Base-by-base conservation (phyloP, 1,139 yeast genomes). In the Sporopachydermia cereana region DNA sequence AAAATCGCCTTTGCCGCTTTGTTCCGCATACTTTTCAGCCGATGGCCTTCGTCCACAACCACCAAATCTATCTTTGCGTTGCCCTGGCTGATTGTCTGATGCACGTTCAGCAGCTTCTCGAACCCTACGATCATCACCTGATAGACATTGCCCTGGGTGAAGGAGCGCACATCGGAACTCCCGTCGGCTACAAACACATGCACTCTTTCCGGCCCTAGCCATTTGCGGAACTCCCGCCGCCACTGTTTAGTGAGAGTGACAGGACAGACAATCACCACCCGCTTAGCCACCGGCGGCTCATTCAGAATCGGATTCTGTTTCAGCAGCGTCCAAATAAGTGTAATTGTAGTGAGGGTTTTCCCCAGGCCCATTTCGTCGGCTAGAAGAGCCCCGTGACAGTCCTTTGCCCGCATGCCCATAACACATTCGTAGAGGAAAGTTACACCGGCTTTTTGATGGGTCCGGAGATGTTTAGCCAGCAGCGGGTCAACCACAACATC, bases 281-380 rank as follows among this genome's bases (percentile, higher is more conserved):
- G 84, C 41, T 67, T 65, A 3, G 71, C 65, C 0, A 67, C 61
- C 0, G 78, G 72, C 1, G 59, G 57, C 39, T 59, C 57, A 1
- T 63, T 67, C 41, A 57, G 59, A 42, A 61, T 56, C 0, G 95
- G 95, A 17, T 77, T 76, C 54, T 86, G 96, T 53, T 76, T 79
- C 27, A 86, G 60, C 20, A 93, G 61, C 0, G 96, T 86, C 94
- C 95, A 86, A 2, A 91, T 71, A 31, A 88, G 59, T 0, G 95
- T 58, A 3, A 91, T 89, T 0, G 96, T 78, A 76, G 82, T 88
- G 31, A 91, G 63, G 0, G 97, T 89, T 57, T 91, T 91, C 0
- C 99, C 99, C 23, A 91, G 67, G 0, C 98, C 98, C 98, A 91
- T 91, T 57, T 91, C 97, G 60, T 91, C 98, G 0, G 98, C 98